Base-by-base conservation (phyloP, 1,139 yeast genomes). In the Meyerozyma carpophila region DNA sequence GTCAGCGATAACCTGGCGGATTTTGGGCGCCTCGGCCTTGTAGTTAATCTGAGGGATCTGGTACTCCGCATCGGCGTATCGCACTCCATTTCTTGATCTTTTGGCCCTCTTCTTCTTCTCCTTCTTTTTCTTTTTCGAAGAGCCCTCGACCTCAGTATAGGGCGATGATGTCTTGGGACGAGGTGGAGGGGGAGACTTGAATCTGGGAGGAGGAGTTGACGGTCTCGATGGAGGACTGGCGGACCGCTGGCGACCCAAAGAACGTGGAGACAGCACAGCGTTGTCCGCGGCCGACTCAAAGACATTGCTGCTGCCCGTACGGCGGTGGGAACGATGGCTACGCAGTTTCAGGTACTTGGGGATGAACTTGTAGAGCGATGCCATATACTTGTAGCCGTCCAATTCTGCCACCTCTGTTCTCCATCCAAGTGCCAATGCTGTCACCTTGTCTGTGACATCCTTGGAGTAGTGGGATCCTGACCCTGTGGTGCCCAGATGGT, bases 21-120 rank as follows among this genome's bases (percentile, higher is more conserved):
- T 85, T 60, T 76, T 81, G 10, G 96, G 93, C 1, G 82, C 80
- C 56, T 88, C 96, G 48, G 79, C 80, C 44, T 70, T 75, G 52
- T 84, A 73, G 63, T 85, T 82, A 55, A 86, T 82, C 49, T 73
- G 79, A 8, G 93, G 91, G 39, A 84, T 84, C 46, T 72, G 68
- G 57, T 67, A 85, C 53, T 76, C 70, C 44, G 66, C 73, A 53
- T 84, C 84, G 18, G 82, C 76, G 50, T 78, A 79, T 11, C 53
- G 52, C 6, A 61, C 46, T 0, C 68, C 65, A 25, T 47, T 47
- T 39, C 52, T 55, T 20, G 47, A 50, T 40, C 46, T 53, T 32
- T 14, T 11, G 3, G 26, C 27, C 2, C 31, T 38, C 44, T 50
- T 54, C 49, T 52, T 31, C 37, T 41, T 18, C 26, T 32, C 10